Conservation (phyloP, 2,329 filamentous ascomycete genomes). For the Rosellinia necatrix region DNA sequence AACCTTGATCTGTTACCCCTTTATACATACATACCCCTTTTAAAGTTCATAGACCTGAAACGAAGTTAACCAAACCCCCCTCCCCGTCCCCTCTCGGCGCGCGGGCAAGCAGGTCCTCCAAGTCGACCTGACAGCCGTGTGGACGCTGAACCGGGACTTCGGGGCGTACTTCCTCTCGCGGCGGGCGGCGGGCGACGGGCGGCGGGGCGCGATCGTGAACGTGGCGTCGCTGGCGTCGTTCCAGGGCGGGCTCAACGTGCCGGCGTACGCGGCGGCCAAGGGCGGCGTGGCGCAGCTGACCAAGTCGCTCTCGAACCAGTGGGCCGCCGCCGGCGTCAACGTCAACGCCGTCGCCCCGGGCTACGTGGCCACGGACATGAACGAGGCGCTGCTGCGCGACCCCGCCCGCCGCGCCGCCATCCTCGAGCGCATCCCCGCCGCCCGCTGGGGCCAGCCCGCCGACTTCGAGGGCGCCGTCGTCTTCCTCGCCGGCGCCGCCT, state of each 20-base stretch:
- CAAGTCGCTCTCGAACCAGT: slow-evolving; percentile 85
- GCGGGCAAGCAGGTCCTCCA: slow-evolving; percentile 56
- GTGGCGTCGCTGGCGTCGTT: slow-evolving; percentile 79
- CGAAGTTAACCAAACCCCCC: no score
- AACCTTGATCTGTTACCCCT: no score
- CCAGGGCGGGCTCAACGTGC: slow-evolving; percentile 85
- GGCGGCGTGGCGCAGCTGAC: slow-evolving; percentile 84
- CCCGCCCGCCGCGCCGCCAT: slow-evolving; percentile 72
- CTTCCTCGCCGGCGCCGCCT: slow-evolving; percentile 74
- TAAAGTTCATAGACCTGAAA: no score
- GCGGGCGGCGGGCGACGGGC: slow-evolving; percentile 53
- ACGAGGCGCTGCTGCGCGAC: slow-evolving; percentile 77
- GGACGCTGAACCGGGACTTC: slow-evolving; percentile 76
- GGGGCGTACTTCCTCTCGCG: slow-evolving; percentile 77
- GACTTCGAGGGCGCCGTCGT: slow-evolving; percentile 85
- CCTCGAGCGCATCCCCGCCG: slow-evolving; percentile 78
- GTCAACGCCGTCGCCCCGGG: slow-evolving; percentile 91
- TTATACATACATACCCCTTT: no score
- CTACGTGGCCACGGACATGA: slow-evolving; percentile 95
- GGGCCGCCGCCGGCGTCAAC: slow-evolving; percentile 75
- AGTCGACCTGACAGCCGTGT: slow-evolving; percentile 83
- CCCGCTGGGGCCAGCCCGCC: slow-evolving; percentile 80
- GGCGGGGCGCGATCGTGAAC: slow-evolving; percentile 79
- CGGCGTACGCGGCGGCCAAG: slow-evolving; percentile 84
- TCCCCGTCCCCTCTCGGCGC: no score